A percentile compares a stretch with the other conserved stretches of the same genome.
These are phyloP conservation scores for Solanum boliviense DNA, from an alignment of 257 asterid genomes.

Conservation along the genomic window DNA sequence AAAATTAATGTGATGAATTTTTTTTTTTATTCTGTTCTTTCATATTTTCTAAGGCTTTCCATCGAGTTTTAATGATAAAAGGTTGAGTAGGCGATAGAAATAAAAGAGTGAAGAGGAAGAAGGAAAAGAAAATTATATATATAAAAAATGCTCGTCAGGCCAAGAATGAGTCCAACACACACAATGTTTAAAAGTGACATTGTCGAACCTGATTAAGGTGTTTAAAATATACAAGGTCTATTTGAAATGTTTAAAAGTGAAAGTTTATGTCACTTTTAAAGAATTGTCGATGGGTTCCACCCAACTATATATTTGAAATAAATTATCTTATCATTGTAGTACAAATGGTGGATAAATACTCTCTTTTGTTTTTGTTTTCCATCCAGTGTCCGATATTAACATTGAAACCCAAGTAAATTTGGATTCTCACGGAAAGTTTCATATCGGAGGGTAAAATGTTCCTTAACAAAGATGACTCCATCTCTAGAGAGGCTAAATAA, in stretches of 20 bases:
- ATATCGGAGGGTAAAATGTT: not conserved
- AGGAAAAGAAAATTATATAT: not conserved
- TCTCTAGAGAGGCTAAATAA: too few species aligned
- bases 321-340: too few species aligned
- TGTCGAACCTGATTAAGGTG: not conserved
- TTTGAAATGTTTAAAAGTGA: not conserved
- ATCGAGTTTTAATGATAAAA: not conserved
- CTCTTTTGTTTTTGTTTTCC: too few species aligned
- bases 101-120: not conserved
- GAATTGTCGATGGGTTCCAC: not conserved
- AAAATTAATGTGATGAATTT: not conserved
- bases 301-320: too few species aligned
- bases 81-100: not conserved
- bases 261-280: not conserved
- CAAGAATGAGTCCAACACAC: not conserved
- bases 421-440: rapidly evolving
- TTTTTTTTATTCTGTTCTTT: too few species aligned
- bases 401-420: not conserved
- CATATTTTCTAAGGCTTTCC: not conserved
- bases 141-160: not conserved
- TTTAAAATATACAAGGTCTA: not conserved
- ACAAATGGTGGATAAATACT: too few species aligned
- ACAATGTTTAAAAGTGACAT: not conserved
- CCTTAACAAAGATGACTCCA: too few species aligned
- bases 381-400: rapidly evolving